phyloP scores from a whole-genome alignment of 208 protist genomes.

The Crithidia acanthocephali region DNA sequence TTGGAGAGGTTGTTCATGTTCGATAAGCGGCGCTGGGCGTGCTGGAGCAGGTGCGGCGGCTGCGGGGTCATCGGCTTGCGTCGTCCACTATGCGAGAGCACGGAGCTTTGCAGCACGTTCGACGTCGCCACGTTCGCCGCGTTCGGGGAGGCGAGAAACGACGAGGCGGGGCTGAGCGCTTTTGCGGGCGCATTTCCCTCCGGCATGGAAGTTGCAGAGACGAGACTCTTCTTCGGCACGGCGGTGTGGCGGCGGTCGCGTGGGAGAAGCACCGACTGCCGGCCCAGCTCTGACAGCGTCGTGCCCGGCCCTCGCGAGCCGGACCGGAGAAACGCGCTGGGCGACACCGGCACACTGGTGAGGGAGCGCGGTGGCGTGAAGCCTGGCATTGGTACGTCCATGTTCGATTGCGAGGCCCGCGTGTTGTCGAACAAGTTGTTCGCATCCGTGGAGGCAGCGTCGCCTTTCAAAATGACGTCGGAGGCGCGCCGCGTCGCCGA shows the following conservation, averaged over 20 bases:
- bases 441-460: background rate
- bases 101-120: background rate
- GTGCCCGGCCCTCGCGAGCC: background rate
- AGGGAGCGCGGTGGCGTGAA: background rate
- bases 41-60: constrained; percentile 11
- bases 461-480: background rate
- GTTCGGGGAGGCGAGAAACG: constrained; percentile 1
- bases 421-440: background rate
- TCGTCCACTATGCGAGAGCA: background rate
- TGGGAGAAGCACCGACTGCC: constrained; percentile 10
- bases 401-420: background rate
- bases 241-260: constrained; percentile 28
- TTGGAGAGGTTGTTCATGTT: constrained; percentile 12
- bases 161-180: constrained; percentile 2
- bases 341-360: background rate
- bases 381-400: background rate
- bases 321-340: background rate
- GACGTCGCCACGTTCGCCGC: background rate
- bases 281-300: background rate
- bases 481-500: background rate
- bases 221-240: constrained; percentile 11
- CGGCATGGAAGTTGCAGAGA: background rate
- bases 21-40: constrained; percentile 10
- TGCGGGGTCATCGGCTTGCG: background rate
- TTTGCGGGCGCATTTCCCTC: background rate